Evolutionary conservation across 371 early-diverging fungal genomes (phyloP).

Genomic region (Rhizopus sp.): DNA sequence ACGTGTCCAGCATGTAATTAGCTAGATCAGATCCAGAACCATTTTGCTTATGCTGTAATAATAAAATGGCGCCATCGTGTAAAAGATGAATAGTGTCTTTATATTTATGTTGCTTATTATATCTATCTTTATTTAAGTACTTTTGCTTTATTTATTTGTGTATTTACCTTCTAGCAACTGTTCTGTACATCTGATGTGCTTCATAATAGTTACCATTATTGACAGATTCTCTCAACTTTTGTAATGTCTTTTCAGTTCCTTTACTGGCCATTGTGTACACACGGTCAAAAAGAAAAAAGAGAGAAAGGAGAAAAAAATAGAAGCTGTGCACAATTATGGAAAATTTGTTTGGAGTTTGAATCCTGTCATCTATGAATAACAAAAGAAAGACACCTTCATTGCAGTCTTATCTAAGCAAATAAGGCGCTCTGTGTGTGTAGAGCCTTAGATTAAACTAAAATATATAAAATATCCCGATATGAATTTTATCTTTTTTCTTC

Average conservation of each 20-base stretch:
- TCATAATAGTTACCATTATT: constrained; percentile 87
- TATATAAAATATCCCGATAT: not conserved
- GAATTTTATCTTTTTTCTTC: not conserved
- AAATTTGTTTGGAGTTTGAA: too few species aligned
- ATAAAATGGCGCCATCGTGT: constrained; percentile 73
- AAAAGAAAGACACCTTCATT: too few species aligned
- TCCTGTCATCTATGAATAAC: too few species aligned
- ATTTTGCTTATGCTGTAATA: constrained; percentile 78
- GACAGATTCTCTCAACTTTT: constrained; percentile 70
- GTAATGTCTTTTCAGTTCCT: constrained; percentile 72
- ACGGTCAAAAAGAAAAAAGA: not conserved
- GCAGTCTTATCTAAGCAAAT: not conserved
- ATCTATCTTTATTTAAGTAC: constrained; percentile 43
- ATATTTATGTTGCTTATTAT: constrained; percentile 82
- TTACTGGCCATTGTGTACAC: constrained; percentile 43
- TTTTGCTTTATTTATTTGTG: not conserved
- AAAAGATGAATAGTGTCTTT: constrained; percentile 78
- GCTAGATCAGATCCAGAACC: constrained; percentile 87
- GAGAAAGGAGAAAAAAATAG: constrained; percentile 2
- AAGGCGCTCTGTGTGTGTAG: too few species aligned
- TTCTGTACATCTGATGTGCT: constrained; percentile 92
- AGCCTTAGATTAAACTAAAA: not conserved
- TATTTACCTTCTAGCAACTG: constrained; percentile 80
- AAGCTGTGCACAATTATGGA: not conserved
- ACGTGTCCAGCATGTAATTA: constrained; percentile 79